These are phyloP conservation scores for Fusarium sp. DNA, from an alignment of 2,329 filamentous ascomycete genomes.

Conservation along the genomic window DNA sequence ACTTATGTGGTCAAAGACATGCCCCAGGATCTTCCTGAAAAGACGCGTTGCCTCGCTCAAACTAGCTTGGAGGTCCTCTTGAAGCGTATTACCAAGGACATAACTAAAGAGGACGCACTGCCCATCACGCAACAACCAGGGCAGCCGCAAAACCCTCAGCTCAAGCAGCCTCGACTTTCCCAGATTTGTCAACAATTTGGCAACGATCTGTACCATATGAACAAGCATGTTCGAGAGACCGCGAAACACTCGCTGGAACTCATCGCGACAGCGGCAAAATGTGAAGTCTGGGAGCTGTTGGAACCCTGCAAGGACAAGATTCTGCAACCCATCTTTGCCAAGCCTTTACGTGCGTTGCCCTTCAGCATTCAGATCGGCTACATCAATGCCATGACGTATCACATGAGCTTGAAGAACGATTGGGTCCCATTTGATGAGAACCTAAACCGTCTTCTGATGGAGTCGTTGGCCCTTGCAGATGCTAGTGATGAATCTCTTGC, in stretches of 20 bases:
- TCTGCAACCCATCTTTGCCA: slow-evolving; percentile 92
- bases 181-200: slow-evolving; percentile 87
- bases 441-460: slow-evolving; percentile 88
- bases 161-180: slow-evolving; percentile 69
- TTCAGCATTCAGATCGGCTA: slow-evolving; percentile 97
- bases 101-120: slow-evolving; percentile 77
- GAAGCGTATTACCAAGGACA: slow-evolving; percentile 78
- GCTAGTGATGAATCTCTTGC: slow-evolving; percentile 93
- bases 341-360: slow-evolving; percentile 89
- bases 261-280: slow-evolving; percentile 79
- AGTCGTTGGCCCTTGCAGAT: slow-evolving; percentile 92
- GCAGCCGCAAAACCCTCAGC: slow-evolving; percentile 50
- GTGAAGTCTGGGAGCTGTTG: slow-evolving; percentile 87
- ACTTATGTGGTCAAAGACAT: slow-evolving; percentile 99
- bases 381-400: slow-evolving; percentile 97
- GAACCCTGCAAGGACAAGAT: slow-evolving; percentile 90
- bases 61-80: slow-evolving; percentile 84
- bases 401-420: slow-evolving; percentile 86
- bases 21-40: slow-evolving; percentile 90
- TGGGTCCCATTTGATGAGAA: slow-evolving; percentile 94
- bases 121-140: slow-evolving; percentile 51
- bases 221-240: slow-evolving; percentile 89
- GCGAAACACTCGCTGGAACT: slow-evolving; percentile 83
- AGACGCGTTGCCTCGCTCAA: slow-evolving; percentile 84
- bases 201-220: slow-evolving; percentile 92